Evolutionary conservation across 441 rosid species (phyloP), one percentile per base, ranked within the genome.

Genomic region (Geranium incanum): DNA sequence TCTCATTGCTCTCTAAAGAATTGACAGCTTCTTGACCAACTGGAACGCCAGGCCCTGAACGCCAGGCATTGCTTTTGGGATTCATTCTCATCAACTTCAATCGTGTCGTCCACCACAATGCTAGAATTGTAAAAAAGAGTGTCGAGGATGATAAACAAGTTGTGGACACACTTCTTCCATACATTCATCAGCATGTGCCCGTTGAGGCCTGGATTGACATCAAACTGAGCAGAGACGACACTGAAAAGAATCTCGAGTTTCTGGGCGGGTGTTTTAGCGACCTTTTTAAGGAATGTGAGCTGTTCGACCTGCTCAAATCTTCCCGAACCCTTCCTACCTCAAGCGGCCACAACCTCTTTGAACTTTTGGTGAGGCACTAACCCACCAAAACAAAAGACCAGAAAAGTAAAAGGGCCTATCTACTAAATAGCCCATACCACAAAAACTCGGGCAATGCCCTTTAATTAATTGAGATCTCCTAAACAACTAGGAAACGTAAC

Each of bases 41-140:
- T 86, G 92, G 86, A 92, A 92, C 6, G 95, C 92, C 77, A 92
- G 76, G 23, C 86, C 72, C 79, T 92, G 98, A n/a, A n/a, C n/a
- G n/a, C n/a, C 71, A 90, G 41, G 21, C 21, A 21, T 21, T 21
- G 21, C 76, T 89, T 86, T 80, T 86, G 85, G 43, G 88, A 83
- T 80, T 88, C 91, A 65, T 85, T 83, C 75, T 86, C 93, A 70
- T 88, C 90, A 74, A 81, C 89, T 82, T 89, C 96, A 76, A 83
- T 80, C 0, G 74, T 72, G 41, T 89, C 91, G 73, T 83, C 89
- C 21, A 89, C 93, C 36, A 85, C 71, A 73, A 89, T 81, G 69
- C 84, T 89, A 50, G 84, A 63, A 75, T 82, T 70, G 75, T 86
- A 89, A 71, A 81, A 83, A 16, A 90, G 87, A 75, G 85, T 79